Conservation (phyloP, 106 monocot species). For the Amphibolis antarctica region DNA sequence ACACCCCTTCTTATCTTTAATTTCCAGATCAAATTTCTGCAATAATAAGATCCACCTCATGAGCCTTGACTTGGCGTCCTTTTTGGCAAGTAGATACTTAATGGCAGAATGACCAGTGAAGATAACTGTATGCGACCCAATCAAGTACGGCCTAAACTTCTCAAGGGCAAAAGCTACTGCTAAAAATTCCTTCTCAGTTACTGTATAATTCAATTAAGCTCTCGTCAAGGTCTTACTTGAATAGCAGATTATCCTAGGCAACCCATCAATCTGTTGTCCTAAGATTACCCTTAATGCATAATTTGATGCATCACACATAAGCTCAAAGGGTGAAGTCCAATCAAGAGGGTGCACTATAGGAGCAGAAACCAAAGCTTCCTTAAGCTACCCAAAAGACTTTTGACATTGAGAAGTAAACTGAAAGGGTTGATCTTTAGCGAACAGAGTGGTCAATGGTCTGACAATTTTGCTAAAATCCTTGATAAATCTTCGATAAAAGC, state of each 20-base stretch:
- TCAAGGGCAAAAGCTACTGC: neutral
- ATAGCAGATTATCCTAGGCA: too few relatives aligned
- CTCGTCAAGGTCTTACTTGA: too few relatives aligned
- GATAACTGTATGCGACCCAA: neutral
- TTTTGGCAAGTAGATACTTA: neutral
- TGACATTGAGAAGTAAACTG: neutral
- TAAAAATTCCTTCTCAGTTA: too few relatives aligned
- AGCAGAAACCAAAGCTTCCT: neutral
- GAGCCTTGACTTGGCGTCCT: neutral
- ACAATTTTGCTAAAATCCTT: neutral
- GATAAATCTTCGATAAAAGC: too few relatives aligned
- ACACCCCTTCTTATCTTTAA: too few relatives aligned
- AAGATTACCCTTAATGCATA: neutral
- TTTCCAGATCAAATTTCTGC: too few relatives aligned
- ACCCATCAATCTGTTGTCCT: neutral
- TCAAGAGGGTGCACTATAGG: neutral
- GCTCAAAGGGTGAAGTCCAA: neutral
- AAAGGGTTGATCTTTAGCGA: neutral
- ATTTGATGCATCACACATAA: neutral
- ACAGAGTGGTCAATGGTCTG: neutral
- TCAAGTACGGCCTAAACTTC: neutral
- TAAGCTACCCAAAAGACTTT: neutral
- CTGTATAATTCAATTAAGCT: too few relatives aligned
- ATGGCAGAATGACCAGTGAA: neutral
- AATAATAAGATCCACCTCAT: too few relatives aligned